These are phyloP conservation scores for Agrostemma githago DNA, from an alignment of 148 eudicot genomes.

Conservation along the genomic window DNA sequence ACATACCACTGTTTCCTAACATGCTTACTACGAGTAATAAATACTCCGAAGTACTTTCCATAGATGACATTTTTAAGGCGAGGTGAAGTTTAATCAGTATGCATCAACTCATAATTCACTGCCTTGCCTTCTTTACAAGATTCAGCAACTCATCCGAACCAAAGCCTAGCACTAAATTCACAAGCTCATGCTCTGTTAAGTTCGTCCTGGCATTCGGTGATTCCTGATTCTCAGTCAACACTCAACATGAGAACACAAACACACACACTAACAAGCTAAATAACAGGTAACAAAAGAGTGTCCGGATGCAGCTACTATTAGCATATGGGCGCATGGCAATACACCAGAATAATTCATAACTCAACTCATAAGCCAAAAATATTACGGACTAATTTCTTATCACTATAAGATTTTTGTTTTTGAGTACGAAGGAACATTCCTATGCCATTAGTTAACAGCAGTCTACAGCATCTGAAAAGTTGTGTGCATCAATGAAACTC, in stretches of 20 bases:
- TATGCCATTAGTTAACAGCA: slow-evolving; percentile 4
- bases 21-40: not conserved
- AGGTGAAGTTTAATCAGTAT: not conserved
- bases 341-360: not conserved
- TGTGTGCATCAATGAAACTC: not conserved
- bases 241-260: not conserved
- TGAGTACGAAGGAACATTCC: not conserved
- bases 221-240: not conserved
- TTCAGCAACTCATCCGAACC: not conserved
- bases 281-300: not conserved
- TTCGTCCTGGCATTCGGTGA: not conserved
- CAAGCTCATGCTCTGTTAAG: not conserved
- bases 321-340: not conserved
- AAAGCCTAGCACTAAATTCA: not conserved
- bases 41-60: not conserved
- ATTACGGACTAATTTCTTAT: not conserved
- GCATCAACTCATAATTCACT: not conserved
- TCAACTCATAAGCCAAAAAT: not conserved
- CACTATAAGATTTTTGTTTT: not conserved
- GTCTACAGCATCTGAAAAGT: not conserved
- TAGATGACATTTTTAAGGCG: not conserved
- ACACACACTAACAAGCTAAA: not conserved
- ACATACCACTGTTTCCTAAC: not conserved
- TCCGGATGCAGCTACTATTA: not conserved
- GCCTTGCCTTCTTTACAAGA: not conserved